Conservation (phyloP, 2,329 filamentous ascomycete genomes). For the Aspergillus luchuensis region DNA sequence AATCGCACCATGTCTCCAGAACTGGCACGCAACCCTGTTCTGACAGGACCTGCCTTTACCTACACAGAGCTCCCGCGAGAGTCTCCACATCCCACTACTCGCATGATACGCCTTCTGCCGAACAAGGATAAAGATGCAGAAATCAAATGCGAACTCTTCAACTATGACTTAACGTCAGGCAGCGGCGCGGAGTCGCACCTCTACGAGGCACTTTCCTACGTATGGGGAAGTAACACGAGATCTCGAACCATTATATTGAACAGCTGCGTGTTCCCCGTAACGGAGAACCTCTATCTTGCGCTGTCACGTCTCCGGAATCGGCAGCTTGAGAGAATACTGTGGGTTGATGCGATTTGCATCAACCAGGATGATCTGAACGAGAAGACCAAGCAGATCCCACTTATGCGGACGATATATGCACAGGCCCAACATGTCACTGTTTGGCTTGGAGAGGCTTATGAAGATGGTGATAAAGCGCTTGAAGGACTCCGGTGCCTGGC, state of each 20-base stretch:
- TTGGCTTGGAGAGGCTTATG: background rate
- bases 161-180: too few species aligned
- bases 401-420: background rate
- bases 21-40: too few species aligned
- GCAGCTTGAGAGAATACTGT: background rate
- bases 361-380: background rate
- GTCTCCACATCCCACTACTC: background rate
- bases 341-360: background rate
- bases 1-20: too few species aligned
- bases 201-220: slow-evolving; percentile 6
- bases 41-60: too few species aligned
- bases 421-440: background rate
- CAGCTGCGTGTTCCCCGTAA: background rate
- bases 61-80: too few species aligned
- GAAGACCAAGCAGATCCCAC: background rate
- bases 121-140: background rate
- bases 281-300: background rate
- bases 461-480: background rate
- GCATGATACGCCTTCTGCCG: background rate
- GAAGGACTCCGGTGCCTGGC: background rate
- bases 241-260: background rate
- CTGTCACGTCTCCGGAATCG: background rate
- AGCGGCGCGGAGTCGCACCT: background rate
- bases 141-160: too few species aligned
- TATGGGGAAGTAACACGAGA: background rate